Conservation (phyloP, 2,329 filamentous ascomycete genomes). For the Colletotrichum gloeosporioides region DNA sequence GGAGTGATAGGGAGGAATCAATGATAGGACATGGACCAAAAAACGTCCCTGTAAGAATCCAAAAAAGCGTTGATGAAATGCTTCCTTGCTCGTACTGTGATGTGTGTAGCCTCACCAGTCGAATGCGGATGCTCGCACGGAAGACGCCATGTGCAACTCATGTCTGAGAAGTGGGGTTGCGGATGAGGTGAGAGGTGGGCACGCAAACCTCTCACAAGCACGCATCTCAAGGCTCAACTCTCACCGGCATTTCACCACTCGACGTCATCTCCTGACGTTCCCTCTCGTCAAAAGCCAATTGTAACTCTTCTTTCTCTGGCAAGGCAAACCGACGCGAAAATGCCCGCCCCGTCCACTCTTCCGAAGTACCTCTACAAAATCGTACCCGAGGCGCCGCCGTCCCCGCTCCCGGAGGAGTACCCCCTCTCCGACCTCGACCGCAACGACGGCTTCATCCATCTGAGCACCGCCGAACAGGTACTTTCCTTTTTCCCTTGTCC, state of each 20-base stretch:
- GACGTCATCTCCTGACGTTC: background rate
- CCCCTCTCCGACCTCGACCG: slow-evolving; percentile 65
- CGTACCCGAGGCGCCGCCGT: slow-evolving; percentile 54
- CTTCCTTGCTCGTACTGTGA: background rate
- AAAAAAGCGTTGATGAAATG: background rate
- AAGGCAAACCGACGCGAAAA: background rate
- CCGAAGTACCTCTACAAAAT: slow-evolving; percentile 65
- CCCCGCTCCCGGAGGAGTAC: slow-evolving; percentile 57
- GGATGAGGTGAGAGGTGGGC: background rate
- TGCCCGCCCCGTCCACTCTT: slow-evolving; percentile 31
- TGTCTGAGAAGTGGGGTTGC: background rate
- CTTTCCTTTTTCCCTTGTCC: no score
- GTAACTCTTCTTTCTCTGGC: background rate
- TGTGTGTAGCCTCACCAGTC: background rate
- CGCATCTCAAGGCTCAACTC: background rate
- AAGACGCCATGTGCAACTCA: background rate
- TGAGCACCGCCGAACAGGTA: slow-evolving; percentile 63
- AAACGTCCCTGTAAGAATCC: background rate
- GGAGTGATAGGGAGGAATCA: background rate
- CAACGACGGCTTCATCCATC: slow-evolving; percentile 66
- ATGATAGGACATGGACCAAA: background rate
- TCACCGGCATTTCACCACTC: background rate
- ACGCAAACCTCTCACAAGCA: background rate
- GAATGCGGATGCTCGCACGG: background rate
- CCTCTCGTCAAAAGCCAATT: background rate